phyloP scores from a whole-genome alignment of 73 alveolate genomes.

The Paramecium biaurelia region DNA sequence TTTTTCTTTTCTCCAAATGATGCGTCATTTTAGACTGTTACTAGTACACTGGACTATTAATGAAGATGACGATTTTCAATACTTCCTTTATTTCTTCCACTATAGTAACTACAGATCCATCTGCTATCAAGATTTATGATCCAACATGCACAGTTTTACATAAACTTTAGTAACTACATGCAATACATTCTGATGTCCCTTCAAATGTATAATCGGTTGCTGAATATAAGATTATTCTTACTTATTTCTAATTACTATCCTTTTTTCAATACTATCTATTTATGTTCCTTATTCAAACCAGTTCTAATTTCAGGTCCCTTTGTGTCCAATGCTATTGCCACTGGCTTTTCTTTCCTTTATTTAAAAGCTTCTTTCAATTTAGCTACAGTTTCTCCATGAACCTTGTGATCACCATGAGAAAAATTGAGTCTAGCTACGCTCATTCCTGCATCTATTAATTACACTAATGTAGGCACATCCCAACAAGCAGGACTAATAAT shows the following conservation, averaged over 20 bases:
- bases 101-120: constrained; percentile 79
- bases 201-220: constrained; percentile 83
- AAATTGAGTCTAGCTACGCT: constrained; percentile 93
- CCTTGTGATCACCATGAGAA: constrained; percentile 93
- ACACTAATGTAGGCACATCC: constrained; percentile 75
- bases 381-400: constrained; percentile 82
- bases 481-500: constrained; percentile 78
- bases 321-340: constrained; percentile 92
- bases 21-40: constrained; percentile 75
- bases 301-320: constrained; percentile 98
- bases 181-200: constrained; percentile 84
- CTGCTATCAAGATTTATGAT: constrained; percentile 84
- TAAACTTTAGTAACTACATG: constrained; percentile 82
- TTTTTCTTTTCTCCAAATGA: constrained; percentile 90
- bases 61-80: not conserved
- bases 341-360: constrained; percentile 80
- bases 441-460: constrained; percentile 93
- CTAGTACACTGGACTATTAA: constrained; percentile 65
- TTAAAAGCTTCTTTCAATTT: constrained; percentile 85
- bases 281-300: constrained; percentile 81
- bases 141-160: constrained; percentile 84
- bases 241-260: constrained; percentile 87
- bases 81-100: constrained; percentile 77
- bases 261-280: constrained; percentile 70
- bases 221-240: not conserved